Base-by-base conservation (phyloP, 1,284 basidiomycete species). In the Polyporus tsugae region DNA sequence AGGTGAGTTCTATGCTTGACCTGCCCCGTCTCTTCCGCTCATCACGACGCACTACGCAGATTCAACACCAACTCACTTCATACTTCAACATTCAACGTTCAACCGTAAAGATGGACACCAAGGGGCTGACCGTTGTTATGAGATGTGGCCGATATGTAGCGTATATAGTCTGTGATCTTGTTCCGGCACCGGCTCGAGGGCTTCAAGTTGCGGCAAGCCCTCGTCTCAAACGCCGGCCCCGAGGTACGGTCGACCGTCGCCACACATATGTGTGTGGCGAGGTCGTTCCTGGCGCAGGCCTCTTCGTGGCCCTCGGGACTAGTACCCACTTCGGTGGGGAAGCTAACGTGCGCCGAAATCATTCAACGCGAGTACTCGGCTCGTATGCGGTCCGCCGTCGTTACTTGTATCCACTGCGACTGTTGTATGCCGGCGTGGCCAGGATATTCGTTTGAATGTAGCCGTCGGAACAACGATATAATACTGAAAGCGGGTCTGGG, bases 261-360 rank as follows among this genome's bases (percentile, higher is more conserved):
- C 29, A 55, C 29, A 55, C 11, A 55, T 19, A 29, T 4, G 33
- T 55, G 0, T 38, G 35, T 11, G 53, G 66, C 36, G 55, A 36
- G 62, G 62, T 36, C 15, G 66, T 60, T 67, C 66, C 61, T 67
- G 66, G 66, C 61, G 61, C 66, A 63, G 66, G 66, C 66, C 66
- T 67, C 66, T 67, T 35, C 66, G 66, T 62, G 66, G 66, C 62
- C 66, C 66, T 67, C 66, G 66, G 62, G 66, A 67, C 44, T 63
- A 67, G 66, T 67, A 67, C 66, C 66, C 41, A 57, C 41, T 53
- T 10, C 15, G n/a, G 66, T 57, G 57, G 61, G 66, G 66, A 67
- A 67, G 66, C 66, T 53, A 67, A 67, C 66, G 44, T 63, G 66
- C 66, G 61, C 66, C 66, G 66, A 67, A 67, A 67, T 9, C 17